Percentiles rank a stretch among this genome's conserved stretches.
Evolutionary conservation across 2,329 filamentous ascomycete species (phyloP).

Genomic region (Phialocephala sp.): DNA sequence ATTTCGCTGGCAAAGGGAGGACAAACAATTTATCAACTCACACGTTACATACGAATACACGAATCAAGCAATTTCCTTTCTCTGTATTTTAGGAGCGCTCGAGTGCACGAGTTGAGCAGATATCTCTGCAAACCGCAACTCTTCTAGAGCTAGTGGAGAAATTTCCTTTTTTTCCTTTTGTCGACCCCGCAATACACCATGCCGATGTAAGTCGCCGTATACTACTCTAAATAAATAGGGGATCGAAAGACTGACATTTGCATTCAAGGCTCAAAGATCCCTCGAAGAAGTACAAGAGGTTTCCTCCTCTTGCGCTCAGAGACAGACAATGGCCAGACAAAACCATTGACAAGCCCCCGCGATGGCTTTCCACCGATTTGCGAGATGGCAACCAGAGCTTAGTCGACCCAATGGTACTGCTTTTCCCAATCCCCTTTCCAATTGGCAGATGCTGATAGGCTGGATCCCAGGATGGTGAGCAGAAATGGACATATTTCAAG

Average conservation of each 20-base stretch:
- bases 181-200: conserved; percentile 31
- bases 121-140: not conserved
- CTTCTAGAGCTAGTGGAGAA: not conserved
- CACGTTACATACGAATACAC: not conserved
- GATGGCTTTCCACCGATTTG: conserved; percentile 89
- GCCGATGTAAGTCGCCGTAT: conserved; percentile 31
- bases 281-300: conserved; percentile 76
- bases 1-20: not conserved
- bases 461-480: conserved; percentile 75
- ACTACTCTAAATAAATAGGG: not conserved
- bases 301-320: conserved; percentile 64
- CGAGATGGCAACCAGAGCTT: conserved; percentile 95
- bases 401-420: conserved; percentile 87
- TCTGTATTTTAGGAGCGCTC: not conserved
- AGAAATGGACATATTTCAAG: conserved; percentile 95
- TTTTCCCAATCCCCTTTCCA: not conserved
- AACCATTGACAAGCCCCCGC: conserved; percentile 78
- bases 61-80: not conserved
- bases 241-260: not conserved
- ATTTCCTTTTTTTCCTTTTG: conserved; percentile 1
- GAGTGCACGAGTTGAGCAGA: conserved; percentile 1
- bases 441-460: not conserved
- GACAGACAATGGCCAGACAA: conserved; percentile 52
- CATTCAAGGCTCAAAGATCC: conserved; percentile 71
- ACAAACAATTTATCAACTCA: conserved; percentile 2